Percentiles rank a stretch among this genome's conserved stretches.
Conservation (phyloP, 345 rosid genomes). For the Salix brachista region DNA sequence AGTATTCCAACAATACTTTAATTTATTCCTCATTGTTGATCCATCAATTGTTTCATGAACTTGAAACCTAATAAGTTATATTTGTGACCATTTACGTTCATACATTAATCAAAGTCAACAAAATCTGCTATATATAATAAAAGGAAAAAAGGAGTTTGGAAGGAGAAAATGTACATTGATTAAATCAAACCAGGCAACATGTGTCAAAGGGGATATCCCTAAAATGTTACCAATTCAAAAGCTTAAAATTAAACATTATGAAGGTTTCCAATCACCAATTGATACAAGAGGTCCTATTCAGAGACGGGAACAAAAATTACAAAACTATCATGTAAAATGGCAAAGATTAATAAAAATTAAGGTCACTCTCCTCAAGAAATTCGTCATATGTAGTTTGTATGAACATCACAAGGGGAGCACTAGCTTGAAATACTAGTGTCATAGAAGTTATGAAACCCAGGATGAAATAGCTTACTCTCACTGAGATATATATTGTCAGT, state of each 20-base stretch:
- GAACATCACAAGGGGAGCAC: not conserved
- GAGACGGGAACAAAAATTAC: not conserved
- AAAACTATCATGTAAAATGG: not conserved
- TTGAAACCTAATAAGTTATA: not conserved
- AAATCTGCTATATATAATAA: not conserved
- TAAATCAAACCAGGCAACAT: not conserved
- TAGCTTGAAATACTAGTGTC: not conserved
- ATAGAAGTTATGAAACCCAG: not conserved
- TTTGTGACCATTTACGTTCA: not conserved
- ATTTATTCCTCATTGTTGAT: not conserved
- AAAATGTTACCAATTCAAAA: not conserved
- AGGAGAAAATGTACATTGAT: not conserved
- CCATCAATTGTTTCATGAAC: not conserved
- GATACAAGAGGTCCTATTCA: not conserved
- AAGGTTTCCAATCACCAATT: not conserved
- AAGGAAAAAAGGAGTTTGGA: not conserved
- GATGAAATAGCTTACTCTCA: not conserved
- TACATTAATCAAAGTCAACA: too few relatives aligned
- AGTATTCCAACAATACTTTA: not conserved
- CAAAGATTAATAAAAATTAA: not conserved
- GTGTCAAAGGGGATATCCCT: not conserved
- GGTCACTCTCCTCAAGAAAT: not conserved
- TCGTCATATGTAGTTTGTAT: not conserved
- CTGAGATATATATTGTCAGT: not conserved
- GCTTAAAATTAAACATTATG: not conserved